A percentile compares a stretch with the other conserved stretches of the same genome.
Evolutionary conservation across 345 rosid species (phyloP).

Genomic region (Eucalyptus polybractea): DNA sequence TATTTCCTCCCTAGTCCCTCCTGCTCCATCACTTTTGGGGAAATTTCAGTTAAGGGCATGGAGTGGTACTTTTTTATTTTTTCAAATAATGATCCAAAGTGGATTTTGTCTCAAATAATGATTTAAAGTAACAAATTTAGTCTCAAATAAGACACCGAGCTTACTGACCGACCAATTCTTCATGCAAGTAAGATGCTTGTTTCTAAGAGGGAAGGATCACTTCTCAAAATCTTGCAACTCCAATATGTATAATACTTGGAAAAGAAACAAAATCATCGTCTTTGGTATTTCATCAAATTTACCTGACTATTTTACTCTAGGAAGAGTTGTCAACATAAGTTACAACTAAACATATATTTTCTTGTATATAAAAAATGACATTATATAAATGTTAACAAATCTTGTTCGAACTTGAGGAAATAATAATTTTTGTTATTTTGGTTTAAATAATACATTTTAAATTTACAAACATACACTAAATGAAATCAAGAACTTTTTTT

Average conservation of each 20-base stretch:
- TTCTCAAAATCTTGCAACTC: background rate
- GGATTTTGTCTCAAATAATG: no score
- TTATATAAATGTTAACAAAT: background rate
- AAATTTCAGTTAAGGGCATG: background rate
- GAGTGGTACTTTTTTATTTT: no score
- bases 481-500: background rate
- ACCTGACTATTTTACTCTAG: background rate
- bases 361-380: background rate
- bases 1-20: background rate
- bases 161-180: rapidly evolving
- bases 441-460: background rate
- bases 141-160: rapidly evolving
- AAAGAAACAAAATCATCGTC: background rate
- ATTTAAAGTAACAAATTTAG: background rate
- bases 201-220: background rate
- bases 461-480: background rate
- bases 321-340: background rate
- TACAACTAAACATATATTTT: no score
- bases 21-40: background rate
- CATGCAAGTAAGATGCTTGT: background rate
- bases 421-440: background rate
- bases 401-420: background rate
- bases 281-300: background rate
- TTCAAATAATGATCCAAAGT: no score
- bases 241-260: background rate